Evolutionary conservation across 2,329 filamentous ascomycete genomes (phyloP), one percentile per base, ranked within the genome.

Genomic region (Colletotrichum cereale): DNA sequence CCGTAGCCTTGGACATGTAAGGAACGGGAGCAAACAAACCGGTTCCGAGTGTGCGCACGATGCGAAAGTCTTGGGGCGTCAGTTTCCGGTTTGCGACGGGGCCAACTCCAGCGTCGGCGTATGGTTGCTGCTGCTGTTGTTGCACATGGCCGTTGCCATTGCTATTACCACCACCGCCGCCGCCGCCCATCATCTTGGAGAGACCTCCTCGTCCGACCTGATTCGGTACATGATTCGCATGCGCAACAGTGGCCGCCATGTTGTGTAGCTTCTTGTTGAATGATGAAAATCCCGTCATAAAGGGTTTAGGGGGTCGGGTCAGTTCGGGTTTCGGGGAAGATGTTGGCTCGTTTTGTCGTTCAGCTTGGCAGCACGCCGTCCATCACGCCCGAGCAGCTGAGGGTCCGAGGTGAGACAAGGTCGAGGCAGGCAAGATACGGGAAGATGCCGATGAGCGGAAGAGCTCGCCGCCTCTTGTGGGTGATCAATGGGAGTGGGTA

Each of bases 31-130:
- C 47, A 60, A 60, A 80, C 83, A 75, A 83, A 91, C 92, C 93
- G 50, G 93, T 95, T 73, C 91, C 93, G 74, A 96, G 83, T 16
- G 93, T 95, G 80, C 93, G 91, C 75, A 95, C 86, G 61, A 93
- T 86, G 72, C 89, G 86, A 79, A 95, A 95, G 82, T 95, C 91
- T 71, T 86, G 82, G 70, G 86, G 78, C 52, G 78, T 77, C 42
- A 80, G 76, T 50, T 78, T 76, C 65, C 73, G 67, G 29, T 18
- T 61, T 40, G 73, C 44, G 24, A 74, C 62, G 5, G 73, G 73
- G 3, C 73, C 71, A 14, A 55, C 50, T 14, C 73, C 73, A 50
- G 71, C 67, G 26, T 74, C 71, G 29, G 58, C 18, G 31, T 73
- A 56, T 24, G 67, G 60, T 31, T 72, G 62, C 44, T 73, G 67